Percentiles rank a stretch among this genome's conserved stretches.
Evolutionary conservation across 306 rosid species (phyloP).

Genomic region (Vachellia collinsii): DNA sequence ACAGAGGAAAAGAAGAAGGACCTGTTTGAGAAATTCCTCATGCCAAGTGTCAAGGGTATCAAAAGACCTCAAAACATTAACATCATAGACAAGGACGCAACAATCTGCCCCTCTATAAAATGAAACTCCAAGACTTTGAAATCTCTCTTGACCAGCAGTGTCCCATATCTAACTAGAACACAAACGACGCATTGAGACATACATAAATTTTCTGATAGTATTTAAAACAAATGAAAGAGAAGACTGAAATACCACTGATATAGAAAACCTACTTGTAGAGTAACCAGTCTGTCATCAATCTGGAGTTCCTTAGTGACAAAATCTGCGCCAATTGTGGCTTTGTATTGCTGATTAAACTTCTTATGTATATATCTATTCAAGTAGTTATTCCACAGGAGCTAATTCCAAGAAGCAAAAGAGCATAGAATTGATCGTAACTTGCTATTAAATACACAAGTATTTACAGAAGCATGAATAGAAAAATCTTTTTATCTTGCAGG

Average conservation of each 20-base stretch:
- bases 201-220: background rate
- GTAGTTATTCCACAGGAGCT: constrained; percentile 48
- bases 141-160: constrained; percentile 97
- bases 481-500: background rate
- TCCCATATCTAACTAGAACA: constrained; percentile 80
- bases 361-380: constrained; percentile 83
- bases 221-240: constrained; percentile 2
- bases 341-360: constrained; percentile 96
- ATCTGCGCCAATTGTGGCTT: constrained; percentile 98
- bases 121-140: constrained; percentile 95
- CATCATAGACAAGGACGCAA: constrained; percentile 91
- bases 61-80: constrained; percentile 87
- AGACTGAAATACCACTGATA: constrained; percentile 44
- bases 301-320: constrained; percentile 97
- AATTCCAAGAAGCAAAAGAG: constrained; percentile 24
- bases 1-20: constrained; percentile 29
- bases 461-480: background rate
- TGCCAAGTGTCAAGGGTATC: constrained; percentile 96
- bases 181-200: constrained; percentile 7
- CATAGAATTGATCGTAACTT: background rate
- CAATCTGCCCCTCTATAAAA: constrained; percentile 96
- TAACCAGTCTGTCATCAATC: constrained; percentile 90
- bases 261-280: constrained; percentile 84
- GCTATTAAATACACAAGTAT: constrained; percentile 12
- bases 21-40: constrained; percentile 97